Base-by-base conservation (phyloP, 164 flowering plant genomes). In the Cinnamomum micranthum region DNA sequence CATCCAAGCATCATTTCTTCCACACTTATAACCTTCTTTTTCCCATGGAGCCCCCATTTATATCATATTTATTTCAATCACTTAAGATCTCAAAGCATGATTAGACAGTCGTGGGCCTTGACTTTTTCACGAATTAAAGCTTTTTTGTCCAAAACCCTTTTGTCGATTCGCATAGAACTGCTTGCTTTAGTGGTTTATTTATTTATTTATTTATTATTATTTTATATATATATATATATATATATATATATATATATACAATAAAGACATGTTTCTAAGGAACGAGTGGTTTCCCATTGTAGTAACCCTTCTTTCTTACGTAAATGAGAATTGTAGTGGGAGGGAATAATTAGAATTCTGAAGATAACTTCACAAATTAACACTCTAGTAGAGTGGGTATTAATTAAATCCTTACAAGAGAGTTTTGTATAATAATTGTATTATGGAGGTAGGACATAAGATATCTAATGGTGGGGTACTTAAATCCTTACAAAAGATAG, bases 101-200 rank as follows among this genome's bases (percentile, higher is more conserved):
- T 76, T 76, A 31, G 78, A 76, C 74, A n/a, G 68, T 75, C 68
- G 78, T 76, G 78, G 71, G 69, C 23, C 19, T 15, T 33, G 64
- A 33, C 47, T 59, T 1, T 71, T 71, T 55, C 73, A 71, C 27
- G 24, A 55, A 28, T 71, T 59, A 71, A 71, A 59, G 50, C 65
- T 1, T 14, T 71, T 71, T 71, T 70, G 62, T 24, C 33, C 58
- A 3, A 50, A 69, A 20, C 69, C 17, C 72, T 35, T 70, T 70
- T 50, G 15, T 10, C 14, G 52, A 41, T 9, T 19, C 17, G n/a
- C 52, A 20, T 47, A 41, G 6, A 69, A 24, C 35, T 7, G 51
- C 71, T 33, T 68, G 51, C 71, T 33, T 3, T 17, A 6, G 55
- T 35, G 28, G 2, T 35, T 69, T 35, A 5, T 31, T 69, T 24